Base-by-base conservation (phyloP, 805 yeast species). In the Yarrowia phangngaensis region DNA sequence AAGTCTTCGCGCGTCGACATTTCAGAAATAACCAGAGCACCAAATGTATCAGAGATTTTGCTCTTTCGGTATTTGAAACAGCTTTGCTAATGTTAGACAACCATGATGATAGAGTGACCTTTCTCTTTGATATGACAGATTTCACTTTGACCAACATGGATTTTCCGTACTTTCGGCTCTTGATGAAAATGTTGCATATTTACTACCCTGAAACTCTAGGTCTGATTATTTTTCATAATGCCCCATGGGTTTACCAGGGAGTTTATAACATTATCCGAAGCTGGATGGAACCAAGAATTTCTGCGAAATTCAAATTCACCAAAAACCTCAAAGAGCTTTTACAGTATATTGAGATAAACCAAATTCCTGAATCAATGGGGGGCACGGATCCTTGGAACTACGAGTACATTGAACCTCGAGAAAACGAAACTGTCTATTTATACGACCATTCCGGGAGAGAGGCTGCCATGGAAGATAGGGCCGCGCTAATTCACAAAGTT, bases 141-240 rank as follows among this genome's bases (percentile, higher is more conserved):
- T 92, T 92, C 61, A 76, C 94, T 6, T 76, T 88, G 72, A 75
- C 87, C 52, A 92, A 90, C 63, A 92, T 95, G 84, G 98, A 92
- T 67, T 87, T 87, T 60, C 73, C 77, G 3, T 86, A 95, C 5
- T 94, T 92, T 47, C 83, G 84, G 61, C 84, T 80, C 60, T 72
- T 85, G 65, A 79, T 84, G 50, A 75, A 77, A 35, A 78, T 81
- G 36, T 84, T 84, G 62, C 92, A 84, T 67, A 88, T 92, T 0
- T 90, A 84, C 58, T 84, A 84, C 58, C 94, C 94, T 0, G 95
- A 85, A 63, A 79, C 83, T 22, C 67, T 86, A 56, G 88, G 89
- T 24, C 73, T 72, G 31, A 67, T 85, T 45, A 72, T 83, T 54
- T 79, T 84, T 50, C 88, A 81, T 63, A 82, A 81, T 55, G 92